phyloP scores from a whole-genome alignment of 768 basidiomycete genomes.

The Dentipellis sp. region DNA sequence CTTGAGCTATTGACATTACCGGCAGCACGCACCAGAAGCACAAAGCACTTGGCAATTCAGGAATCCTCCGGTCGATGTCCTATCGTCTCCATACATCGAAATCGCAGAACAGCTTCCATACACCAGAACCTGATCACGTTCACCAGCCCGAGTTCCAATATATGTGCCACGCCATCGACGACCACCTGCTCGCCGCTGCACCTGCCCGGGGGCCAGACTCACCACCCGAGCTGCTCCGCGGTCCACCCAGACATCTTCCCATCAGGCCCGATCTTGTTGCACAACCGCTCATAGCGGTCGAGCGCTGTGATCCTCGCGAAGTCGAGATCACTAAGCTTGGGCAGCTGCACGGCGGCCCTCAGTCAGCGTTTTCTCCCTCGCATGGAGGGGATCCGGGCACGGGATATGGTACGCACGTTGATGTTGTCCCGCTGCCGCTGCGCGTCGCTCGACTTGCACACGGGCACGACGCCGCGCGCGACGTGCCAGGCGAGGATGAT shows the following conservation, averaged over 20 bases:
- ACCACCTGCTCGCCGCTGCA: neutral
- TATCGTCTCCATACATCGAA: too few species aligned
- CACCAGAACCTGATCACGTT: too few species aligned
- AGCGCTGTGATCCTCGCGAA: slow-evolving; percentile 23
- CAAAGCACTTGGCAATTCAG: too few species aligned
- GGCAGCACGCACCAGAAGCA: too few species aligned
- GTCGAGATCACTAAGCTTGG: slow-evolving; percentile 24
- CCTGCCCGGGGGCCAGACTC: neutral
- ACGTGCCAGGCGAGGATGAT: slow-evolving; percentile 45
- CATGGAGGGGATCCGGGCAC: too few species aligned
- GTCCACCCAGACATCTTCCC: slow-evolving; percentile 29
- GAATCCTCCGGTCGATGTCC: too few species aligned
- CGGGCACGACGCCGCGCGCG: slow-evolving; percentile 30
- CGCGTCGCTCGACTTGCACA: slow-evolving; percentile 39
- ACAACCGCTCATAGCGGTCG: slow-evolving; percentile 25
- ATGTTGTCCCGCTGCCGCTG: slow-evolving; percentile 43
- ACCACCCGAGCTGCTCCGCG: slow-evolving; percentile 32
- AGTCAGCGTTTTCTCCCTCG: too few species aligned
- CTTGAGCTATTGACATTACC: too few species aligned
- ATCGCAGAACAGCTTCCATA: too few species aligned
- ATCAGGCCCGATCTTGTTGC: slow-evolving; percentile 22
- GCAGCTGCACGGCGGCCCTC: neutral
- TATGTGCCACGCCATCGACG: too few species aligned
- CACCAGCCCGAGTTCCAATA: too few species aligned
- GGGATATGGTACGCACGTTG: slow-evolving; percentile 33